Evolutionary conservation across 192 early-diverging fungal species (phyloP).

Genomic region (Backusella sp.): DNA sequence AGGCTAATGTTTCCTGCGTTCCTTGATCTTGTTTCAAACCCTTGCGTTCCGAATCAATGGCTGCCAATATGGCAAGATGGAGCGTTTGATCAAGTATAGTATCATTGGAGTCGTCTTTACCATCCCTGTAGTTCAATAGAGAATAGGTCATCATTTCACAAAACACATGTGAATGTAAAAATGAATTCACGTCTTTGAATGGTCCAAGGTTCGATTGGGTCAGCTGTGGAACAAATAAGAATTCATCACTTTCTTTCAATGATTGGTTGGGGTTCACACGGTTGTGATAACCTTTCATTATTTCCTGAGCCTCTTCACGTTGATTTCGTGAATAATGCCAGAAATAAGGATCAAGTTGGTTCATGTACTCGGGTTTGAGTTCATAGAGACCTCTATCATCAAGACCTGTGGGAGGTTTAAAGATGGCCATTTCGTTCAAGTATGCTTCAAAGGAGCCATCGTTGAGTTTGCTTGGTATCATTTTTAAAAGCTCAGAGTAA

Average conservation of each 20-base stretch:
- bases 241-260: conserved; percentile 27
- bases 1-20: not conserved
- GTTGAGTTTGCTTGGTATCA: conserved; percentile 75
- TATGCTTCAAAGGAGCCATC: conserved; percentile 75
- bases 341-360: conserved; percentile 92
- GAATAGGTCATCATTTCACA: conserved; percentile 78
- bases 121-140: conserved; percentile 62
- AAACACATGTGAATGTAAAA: conserved; percentile 72
- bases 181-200: conserved; percentile 64
- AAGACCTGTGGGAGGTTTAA: conserved; percentile 73
- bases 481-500: conserved; percentile 83
- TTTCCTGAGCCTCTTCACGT: conserved; percentile 84
- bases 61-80: conserved; percentile 75
- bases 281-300: conserved; percentile 49
- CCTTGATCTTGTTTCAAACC: not conserved
- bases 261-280: conserved; percentile 13
- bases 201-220: conserved; percentile 60
- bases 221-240: conserved; percentile 47
- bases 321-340: conserved; percentile 93
- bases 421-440: conserved; percentile 74
- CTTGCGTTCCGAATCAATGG: conserved; percentile 42
- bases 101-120: conserved; percentile 37
- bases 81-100: conserved; percentile 76
- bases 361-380: conserved; percentile 82
- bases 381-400: conserved; percentile 88